These are phyloP conservation scores for Cercospora zeae-maydis DNA, from an alignment of 2,329 filamentous ascomycete species.

Conservation along the genomic window DNA sequence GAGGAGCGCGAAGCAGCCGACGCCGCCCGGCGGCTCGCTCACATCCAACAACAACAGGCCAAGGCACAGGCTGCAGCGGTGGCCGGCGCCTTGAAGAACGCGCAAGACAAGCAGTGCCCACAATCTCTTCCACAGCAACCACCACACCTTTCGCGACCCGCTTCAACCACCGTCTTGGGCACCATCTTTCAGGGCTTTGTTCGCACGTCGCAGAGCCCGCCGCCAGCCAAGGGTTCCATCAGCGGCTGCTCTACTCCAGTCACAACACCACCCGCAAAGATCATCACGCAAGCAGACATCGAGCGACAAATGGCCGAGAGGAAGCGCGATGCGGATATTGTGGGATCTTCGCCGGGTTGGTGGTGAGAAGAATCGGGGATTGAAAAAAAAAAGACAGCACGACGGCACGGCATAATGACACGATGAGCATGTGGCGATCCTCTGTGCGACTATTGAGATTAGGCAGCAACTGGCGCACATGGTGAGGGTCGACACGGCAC, in stretches of 20 bases:
- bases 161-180: constrained; percentile 28
- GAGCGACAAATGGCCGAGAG: constrained; percentile 31
- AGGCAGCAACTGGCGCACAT: neutral
- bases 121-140: constrained; percentile 18
- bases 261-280: constrained; percentile 20
- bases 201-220: constrained; percentile 12
- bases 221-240: neutral
- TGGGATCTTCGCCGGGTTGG: constrained; percentile 20
- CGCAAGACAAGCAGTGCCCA: constrained; percentile 11
- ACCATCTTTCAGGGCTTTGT: constrained; percentile 30
- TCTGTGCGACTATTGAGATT: neutral
- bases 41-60: constrained; percentile 24
- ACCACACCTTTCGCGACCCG: constrained; percentile 24
- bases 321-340: constrained; percentile 33
- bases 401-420: constrained; percentile 3
- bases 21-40: constrained; percentile 24
- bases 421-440: neutral
- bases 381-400: neutral
- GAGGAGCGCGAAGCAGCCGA: constrained; percentile 33
- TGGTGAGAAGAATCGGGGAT: constrained; percentile 12
- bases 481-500: neutral
- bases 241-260: constrained; percentile 22
- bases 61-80: constrained; percentile 19
- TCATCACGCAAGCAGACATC: constrained; percentile 27
- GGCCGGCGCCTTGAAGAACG: constrained; percentile 10